Conservation (phyloP, 768 basidiomycete genomes). For the Leccinum barrowsii region DNA sequence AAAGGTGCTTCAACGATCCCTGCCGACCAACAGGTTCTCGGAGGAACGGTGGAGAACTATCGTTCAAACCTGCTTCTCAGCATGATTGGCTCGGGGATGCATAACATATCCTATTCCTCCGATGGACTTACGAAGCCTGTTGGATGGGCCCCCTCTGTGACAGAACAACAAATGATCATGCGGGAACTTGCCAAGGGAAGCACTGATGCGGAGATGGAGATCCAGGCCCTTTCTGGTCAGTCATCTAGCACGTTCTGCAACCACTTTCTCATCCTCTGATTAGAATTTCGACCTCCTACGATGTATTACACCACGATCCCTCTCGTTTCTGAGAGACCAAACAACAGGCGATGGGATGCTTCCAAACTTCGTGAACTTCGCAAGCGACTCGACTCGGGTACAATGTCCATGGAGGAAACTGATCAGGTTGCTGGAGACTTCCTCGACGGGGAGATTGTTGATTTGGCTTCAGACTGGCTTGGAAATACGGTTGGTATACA, state of each 20-base stretch:
- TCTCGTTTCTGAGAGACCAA: slow-evolving; percentile 76
- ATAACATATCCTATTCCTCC: slow-evolving; percentile 49
- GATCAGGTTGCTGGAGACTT: slow-evolving; percentile 89
- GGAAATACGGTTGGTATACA: slow-evolving; percentile 69
- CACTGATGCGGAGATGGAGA: slow-evolving; percentile 76
- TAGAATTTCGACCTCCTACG: slow-evolving; percentile 87
- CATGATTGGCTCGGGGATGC: slow-evolving; percentile 77
- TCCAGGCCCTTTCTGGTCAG: slow-evolving; percentile 82
- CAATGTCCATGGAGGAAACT: slow-evolving; percentile 79
- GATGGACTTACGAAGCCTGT: slow-evolving; percentile 60
- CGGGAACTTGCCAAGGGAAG: slow-evolving; percentile 80
- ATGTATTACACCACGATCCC: slow-evolving; percentile 98
- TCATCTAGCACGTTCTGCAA: slow-evolving; percentile 7
- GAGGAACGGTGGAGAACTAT: slow-evolving; percentile 92
- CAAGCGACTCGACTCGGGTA: slow-evolving; percentile 89
- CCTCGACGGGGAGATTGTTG: slow-evolving; percentile 91
- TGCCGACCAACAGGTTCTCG: slow-evolving; percentile 89
- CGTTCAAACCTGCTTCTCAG: slow-evolving; percentile 86
- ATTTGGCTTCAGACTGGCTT: slow-evolving; percentile 95
- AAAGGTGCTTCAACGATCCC: slow-evolving; percentile 92
- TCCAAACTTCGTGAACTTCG: slow-evolving; percentile 91
- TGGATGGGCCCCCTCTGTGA: slow-evolving; percentile 71
- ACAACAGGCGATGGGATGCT: slow-evolving; percentile 90
- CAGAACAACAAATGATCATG: slow-evolving; percentile 97
- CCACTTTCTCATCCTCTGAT: slow-evolving; percentile 10